These are phyloP conservation scores for Medicago lupulina DNA, from an alignment of 306 rosid genomes.

Conservation along the genomic window DNA sequence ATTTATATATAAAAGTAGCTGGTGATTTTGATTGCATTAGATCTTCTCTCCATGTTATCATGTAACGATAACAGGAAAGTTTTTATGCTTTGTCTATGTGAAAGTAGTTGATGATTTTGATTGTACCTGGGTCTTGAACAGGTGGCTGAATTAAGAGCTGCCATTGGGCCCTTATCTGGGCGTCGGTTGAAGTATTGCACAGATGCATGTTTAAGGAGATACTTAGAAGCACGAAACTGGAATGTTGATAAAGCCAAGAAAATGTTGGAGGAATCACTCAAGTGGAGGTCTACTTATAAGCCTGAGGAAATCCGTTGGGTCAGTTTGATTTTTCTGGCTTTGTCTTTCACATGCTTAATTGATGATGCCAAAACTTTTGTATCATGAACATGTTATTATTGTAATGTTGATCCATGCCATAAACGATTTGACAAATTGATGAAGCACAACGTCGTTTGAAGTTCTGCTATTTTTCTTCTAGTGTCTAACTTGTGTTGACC, in stretches of 20 bases:
- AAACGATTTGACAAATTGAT: background rate
- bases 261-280: conserved; percentile 79
- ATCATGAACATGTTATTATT: conserved; percentile 12
- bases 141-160: conserved; percentile 73
- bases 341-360: background rate
- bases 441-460: background rate
- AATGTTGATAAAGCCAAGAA: conserved; percentile 79
- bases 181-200: conserved; percentile 71
- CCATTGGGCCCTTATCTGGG: conserved; percentile 69
- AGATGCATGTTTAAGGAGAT: conserved; percentile 79
- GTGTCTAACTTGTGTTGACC: conserved; percentile 21
- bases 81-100: background rate
- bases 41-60: conserved; percentile 9
- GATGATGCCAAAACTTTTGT: conserved; percentile 27
- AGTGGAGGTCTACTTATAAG: conserved; percentile 82
- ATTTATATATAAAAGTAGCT: conserved; percentile 15
- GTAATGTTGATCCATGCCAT: background rate
- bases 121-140: conserved; percentile 41
- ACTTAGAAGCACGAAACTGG: conserved; percentile 86
- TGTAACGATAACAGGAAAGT: background rate
- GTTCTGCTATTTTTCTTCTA: conserved; percentile 11
- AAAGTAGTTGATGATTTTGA: background rate
- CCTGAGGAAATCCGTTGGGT: conserved; percentile 98
- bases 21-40: conserved; percentile 19
- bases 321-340: conserved; percentile 27